A percentile compares a stretch with the other conserved stretches of the same genome.
Conservation (phyloP, 805 yeast species). For the Saccharomycopsis selenospora region DNA sequence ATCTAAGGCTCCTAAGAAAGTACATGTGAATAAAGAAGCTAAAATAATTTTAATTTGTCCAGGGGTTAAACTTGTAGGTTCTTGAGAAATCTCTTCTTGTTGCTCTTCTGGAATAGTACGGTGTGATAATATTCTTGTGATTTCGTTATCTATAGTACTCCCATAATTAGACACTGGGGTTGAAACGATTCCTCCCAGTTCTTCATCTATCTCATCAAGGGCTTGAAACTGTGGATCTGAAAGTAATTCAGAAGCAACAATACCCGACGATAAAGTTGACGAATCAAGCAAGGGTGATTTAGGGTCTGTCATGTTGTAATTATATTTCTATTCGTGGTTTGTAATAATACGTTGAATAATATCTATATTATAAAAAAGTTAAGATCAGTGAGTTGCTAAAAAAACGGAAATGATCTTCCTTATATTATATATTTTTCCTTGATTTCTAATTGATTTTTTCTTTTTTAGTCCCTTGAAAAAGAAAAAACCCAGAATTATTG, state of each 20-base stretch:
- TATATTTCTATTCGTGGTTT: no score
- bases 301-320: background rate
- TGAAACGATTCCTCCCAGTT: background rate
- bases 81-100: conserved; percentile 1
- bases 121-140: background rate
- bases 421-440: no score
- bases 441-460: no score
- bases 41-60: conserved; percentile 13
- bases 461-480: no score
- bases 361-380: no score
- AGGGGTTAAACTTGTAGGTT: background rate
- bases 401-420: no score
- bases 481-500: no score
- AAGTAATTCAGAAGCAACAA: conserved; percentile 8
- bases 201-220: background rate
- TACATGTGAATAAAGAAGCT: conserved; percentile 36
- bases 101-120: background rate
- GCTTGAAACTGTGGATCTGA: conserved; percentile 1
- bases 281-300: conserved; percentile 9
- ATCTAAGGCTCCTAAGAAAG: conserved; percentile 50
- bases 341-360: no score
- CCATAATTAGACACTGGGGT: conserved; percentile 2
- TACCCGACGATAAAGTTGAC: conserved; percentile 9
- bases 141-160: conserved; percentile 1
- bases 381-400: no score